Evolutionary conservation across 768 basidiomycete genomes (phyloP).

Genomic region (Tephrocybe sp.): DNA sequence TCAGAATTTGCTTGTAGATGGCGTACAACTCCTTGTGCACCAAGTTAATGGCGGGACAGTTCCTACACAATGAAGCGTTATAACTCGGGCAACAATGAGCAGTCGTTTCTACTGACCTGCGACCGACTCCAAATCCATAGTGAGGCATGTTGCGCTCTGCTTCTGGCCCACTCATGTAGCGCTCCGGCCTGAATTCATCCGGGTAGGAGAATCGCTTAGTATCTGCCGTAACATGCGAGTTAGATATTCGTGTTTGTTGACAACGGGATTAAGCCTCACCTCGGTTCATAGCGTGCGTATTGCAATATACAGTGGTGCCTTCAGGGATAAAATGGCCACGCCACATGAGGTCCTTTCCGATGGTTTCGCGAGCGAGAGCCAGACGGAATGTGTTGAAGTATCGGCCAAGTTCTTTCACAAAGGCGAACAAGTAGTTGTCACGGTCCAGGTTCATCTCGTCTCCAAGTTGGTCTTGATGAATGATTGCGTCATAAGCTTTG

Average conservation of each 20-base stretch:
- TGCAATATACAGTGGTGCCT: slow-evolving; percentile 16
- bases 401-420: slow-evolving; percentile 17
- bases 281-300: slow-evolving; percentile 18
- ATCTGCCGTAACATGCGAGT: slow-evolving; percentile 8
- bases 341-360: slow-evolving; percentile 17
- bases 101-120: slow-evolving; percentile 2
- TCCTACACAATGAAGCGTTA: background rate
- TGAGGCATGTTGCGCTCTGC: slow-evolving; percentile 17
- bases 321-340: slow-evolving; percentile 15
- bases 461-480: slow-evolving; percentile 9
- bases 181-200: slow-evolving; percentile 16
- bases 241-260: no score
- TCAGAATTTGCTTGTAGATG: slow-evolving; percentile 15
- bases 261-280: no score
- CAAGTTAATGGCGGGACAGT: slow-evolving; percentile 16
- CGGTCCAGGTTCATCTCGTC: slow-evolving; percentile 10
- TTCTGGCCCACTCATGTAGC: slow-evolving; percentile 16
- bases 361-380: slow-evolving; percentile 15
- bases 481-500: slow-evolving; percentile 15
- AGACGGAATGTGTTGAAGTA: slow-evolving; percentile 19
- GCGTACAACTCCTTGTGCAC: slow-evolving; percentile 17
- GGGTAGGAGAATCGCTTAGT: slow-evolving; percentile 12
- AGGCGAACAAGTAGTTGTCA: slow-evolving; percentile 15
- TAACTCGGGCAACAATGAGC: background rate
- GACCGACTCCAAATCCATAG: slow-evolving; percentile 18